These are phyloP conservation scores for Cladobotryum mycophilum DNA, from an alignment of 2,329 filamentous ascomycete genomes.

Conservation along the genomic window DNA sequence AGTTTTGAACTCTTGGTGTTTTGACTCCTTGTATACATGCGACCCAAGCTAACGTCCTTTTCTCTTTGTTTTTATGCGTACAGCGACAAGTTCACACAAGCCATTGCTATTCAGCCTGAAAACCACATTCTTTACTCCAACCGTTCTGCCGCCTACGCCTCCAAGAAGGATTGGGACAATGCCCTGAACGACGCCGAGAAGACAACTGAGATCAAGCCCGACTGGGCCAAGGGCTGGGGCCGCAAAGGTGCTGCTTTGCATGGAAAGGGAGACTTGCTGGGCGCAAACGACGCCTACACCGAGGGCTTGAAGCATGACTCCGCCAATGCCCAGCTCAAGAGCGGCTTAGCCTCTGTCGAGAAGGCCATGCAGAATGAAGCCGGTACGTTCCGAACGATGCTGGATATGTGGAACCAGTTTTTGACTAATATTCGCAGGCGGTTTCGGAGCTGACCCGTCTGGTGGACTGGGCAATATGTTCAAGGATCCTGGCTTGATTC, in stretches of 20 bases:
- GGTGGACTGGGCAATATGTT: conserved; percentile 88
- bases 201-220: conserved; percentile 89
- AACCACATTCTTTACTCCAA: conserved; percentile 99
- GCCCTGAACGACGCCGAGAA: conserved; percentile 88
- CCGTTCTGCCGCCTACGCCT: conserved; percentile 80
- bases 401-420: not conserved
- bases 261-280: conserved; percentile 77
- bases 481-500: conserved; percentile 80
- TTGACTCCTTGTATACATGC: not conserved
- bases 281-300: conserved; percentile 84
- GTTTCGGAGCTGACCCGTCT: conserved; percentile 53
- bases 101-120: conserved; percentile 76
- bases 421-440: conserved; percentile 17
- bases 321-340: conserved; percentile 86
- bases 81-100: conserved; percentile 90
- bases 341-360: conserved; percentile 76
- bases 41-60: not conserved
- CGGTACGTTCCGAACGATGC: conserved; percentile 22
- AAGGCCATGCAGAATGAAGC: conserved; percentile 68
- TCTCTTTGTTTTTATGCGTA: not conserved
- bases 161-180: conserved; percentile 78
- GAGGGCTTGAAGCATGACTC: conserved; percentile 91
- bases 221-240: conserved; percentile 96
- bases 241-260: conserved; percentile 89
- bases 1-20: not conserved